Conservation (phyloP, 208 protist species). For the Acanthamoeba rhysodes region DNA sequence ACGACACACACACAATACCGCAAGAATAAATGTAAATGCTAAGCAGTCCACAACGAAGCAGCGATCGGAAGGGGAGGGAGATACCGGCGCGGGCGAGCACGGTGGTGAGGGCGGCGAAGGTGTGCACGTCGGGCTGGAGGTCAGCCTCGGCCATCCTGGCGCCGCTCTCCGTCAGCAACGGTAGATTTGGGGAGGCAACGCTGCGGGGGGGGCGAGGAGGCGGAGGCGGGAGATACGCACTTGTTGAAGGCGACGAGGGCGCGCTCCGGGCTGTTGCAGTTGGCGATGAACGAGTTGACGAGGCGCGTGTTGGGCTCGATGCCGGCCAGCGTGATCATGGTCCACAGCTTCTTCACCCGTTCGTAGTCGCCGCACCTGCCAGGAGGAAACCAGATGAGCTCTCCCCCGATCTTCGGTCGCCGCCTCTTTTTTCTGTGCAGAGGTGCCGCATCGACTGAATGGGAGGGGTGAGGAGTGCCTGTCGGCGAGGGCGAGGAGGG, state of each 20-base stretch:
- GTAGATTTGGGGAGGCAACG: neutral
- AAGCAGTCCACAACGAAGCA: no score
- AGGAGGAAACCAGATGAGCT: neutral
- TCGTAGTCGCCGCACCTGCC: neutral
- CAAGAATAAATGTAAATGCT: no score
- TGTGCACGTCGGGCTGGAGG: slow-evolving; percentile 9
- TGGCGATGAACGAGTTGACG: slow-evolving; percentile 56
- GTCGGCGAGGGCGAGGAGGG: slow-evolving; percentile 35
- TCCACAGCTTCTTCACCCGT: slow-evolving; percentile 27
- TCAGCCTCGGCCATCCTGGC: slow-evolving; percentile 46
- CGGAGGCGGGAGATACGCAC: neutral
- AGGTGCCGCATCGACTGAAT: no score
- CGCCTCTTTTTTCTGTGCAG: no score
- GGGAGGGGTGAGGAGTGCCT: neutral
- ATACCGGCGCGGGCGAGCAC: neutral
- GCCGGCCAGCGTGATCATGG: slow-evolving; percentile 18
- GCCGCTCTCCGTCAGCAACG: neutral
- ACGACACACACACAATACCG: no score
- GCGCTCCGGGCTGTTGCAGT: slow-evolving; percentile 13
- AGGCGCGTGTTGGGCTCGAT: slow-evolving; percentile 41
- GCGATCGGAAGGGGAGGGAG: neutral
- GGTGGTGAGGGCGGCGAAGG: neutral
- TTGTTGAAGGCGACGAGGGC: slow-evolving; percentile 19
- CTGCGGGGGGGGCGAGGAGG: no score
- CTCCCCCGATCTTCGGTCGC: neutral